Conservation (phyloP, 2,329 filamentous ascomycete genomes). For the Dothideomycetes sp. region DNA sequence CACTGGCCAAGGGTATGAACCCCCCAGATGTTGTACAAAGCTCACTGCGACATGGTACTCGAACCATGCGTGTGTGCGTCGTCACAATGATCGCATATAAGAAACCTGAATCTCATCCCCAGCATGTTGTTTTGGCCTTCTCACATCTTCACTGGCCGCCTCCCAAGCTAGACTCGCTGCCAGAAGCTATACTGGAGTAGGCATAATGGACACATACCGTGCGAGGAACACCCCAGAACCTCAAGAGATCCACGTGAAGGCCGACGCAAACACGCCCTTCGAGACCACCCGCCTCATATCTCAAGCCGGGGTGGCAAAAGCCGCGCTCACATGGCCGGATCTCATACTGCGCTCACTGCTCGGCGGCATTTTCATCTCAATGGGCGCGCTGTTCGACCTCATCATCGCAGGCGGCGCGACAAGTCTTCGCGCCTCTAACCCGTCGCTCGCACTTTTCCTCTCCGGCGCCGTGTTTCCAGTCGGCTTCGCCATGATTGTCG, state of each 20-base stretch:
- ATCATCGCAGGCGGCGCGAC: slow-evolving; percentile 21
- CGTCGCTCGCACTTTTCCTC: slow-evolving; percentile 11
- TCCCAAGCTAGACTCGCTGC: neutral
- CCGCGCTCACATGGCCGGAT: slow-evolving; percentile 20
- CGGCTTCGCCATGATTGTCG: slow-evolving; percentile 12
- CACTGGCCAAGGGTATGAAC: neutral
- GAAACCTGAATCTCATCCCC: neutral
- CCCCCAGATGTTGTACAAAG: too few species aligned
- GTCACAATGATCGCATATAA: neutral
- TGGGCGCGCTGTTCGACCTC: slow-evolving; percentile 23
- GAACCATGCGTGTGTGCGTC: too few species aligned
- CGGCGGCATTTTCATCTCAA: slow-evolving; percentile 22
- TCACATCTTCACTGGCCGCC: neutral
- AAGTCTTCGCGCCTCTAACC: slow-evolving; percentile 11
- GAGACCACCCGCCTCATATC: slow-evolving; percentile 11
- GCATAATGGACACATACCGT: neutral
- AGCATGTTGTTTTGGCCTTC: neutral
- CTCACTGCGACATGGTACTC: too few species aligned
- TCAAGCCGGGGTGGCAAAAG: slow-evolving; percentile 11
- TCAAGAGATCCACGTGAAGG: neutral
- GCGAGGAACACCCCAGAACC: neutral
- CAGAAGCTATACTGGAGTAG: too few species aligned
- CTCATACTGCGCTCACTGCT: slow-evolving; percentile 22
- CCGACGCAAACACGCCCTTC: neutral
- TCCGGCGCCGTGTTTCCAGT: slow-evolving; percentile 10